Conservation (phyloP, 2,329 filamentous ascomycete species). For the Aspergillus sojae region DNA sequence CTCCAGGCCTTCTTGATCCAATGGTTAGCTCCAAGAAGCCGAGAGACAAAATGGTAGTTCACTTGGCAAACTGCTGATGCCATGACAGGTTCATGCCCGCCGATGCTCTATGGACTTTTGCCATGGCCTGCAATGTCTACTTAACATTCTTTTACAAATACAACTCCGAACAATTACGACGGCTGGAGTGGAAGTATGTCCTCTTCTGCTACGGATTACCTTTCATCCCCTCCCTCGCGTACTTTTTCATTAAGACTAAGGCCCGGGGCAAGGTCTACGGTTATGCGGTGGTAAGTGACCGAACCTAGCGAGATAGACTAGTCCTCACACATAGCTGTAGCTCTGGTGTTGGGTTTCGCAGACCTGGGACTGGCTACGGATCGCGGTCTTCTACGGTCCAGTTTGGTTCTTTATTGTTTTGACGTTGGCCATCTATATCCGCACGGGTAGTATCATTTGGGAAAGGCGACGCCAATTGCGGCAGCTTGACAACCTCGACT, state of each 20-base stretch:
- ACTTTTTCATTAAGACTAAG: slow-evolving; percentile 64
- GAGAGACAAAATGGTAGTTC: background rate
- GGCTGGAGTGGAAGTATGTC: slow-evolving; percentile 72
- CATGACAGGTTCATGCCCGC: slow-evolving; percentile 72
- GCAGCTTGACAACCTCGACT: slow-evolving; percentile 54
- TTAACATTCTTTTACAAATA: slow-evolving; percentile 78
- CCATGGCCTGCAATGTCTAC: slow-evolving; percentile 84
- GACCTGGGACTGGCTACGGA: slow-evolving; percentile 71
- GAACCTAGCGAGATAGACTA: background rate
- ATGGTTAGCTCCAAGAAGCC: slow-evolving; percentile 60
- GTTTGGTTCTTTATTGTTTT: slow-evolving; percentile 46
- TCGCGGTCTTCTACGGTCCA: slow-evolving; percentile 69
- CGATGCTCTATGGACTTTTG: slow-evolving; percentile 74
- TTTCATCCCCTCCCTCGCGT: slow-evolving; percentile 67
- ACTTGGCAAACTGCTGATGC: background rate
- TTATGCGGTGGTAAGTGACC: slow-evolving; percentile 61
- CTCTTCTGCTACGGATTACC: slow-evolving; percentile 72
- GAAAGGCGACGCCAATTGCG: slow-evolving; percentile 64
- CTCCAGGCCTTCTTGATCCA: slow-evolving; percentile 80
- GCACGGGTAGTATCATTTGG: slow-evolving; percentile 43
- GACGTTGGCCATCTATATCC: slow-evolving; percentile 45
- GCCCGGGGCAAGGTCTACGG: slow-evolving; percentile 67
- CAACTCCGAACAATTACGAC: slow-evolving; percentile 63
- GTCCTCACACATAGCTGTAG: slow-evolving; percentile 31
- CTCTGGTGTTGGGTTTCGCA: slow-evolving; percentile 79